Evolutionary conservation across 2,329 filamentous ascomycete species (phyloP).

Genomic region (Fusarium anthophilum): DNA sequence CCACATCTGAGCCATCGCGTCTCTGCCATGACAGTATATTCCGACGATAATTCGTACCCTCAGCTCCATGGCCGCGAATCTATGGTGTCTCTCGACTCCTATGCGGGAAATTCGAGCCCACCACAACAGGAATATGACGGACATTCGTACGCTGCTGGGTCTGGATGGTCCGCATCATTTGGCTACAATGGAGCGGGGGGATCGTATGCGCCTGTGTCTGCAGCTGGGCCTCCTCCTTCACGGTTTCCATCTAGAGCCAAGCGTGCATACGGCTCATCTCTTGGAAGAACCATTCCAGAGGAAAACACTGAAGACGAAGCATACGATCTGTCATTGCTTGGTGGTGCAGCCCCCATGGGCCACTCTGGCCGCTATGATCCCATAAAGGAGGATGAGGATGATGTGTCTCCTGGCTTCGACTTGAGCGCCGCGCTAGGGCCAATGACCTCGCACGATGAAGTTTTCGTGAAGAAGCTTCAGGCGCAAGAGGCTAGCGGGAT

Average conservation of each 20-base stretch:
- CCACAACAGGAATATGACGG: conserved; percentile 27
- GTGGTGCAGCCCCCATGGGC: conserved; percentile 53
- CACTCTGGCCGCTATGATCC: conserved; percentile 47
- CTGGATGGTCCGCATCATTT: conserved; percentile 44
- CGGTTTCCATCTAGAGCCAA: conserved; percentile 38
- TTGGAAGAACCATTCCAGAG: conserved; percentile 40
- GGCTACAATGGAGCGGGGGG: conserved; percentile 41
- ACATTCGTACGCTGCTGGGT: conserved; percentile 33
- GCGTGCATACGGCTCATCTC: conserved; percentile 40
- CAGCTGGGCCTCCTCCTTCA: conserved; percentile 24
- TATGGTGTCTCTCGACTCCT: conserved; percentile 52
- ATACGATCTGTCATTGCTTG: conserved; percentile 56
- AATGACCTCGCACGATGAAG: conserved; percentile 54
- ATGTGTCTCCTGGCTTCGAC: conserved; percentile 54
- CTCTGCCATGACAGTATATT: conserved; percentile 49
- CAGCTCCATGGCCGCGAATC: conserved; percentile 50
- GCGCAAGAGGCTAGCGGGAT: conserved; percentile 63
- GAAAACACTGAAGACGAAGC: conserved; percentile 54
- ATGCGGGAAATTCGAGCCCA: conserved; percentile 31
- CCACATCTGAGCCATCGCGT: conserved; percentile 44
- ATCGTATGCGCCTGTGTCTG: conserved; percentile 44
- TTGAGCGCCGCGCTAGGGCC: conserved; percentile 58
- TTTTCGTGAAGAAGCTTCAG: conserved; percentile 57
- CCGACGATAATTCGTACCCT: conserved; percentile 41
- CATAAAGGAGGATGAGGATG: conserved; percentile 43